Evolutionary conservation across 1,139 yeast genomes (phyloP).

Genomic region (Debaryomyces subglobosus): DNA sequence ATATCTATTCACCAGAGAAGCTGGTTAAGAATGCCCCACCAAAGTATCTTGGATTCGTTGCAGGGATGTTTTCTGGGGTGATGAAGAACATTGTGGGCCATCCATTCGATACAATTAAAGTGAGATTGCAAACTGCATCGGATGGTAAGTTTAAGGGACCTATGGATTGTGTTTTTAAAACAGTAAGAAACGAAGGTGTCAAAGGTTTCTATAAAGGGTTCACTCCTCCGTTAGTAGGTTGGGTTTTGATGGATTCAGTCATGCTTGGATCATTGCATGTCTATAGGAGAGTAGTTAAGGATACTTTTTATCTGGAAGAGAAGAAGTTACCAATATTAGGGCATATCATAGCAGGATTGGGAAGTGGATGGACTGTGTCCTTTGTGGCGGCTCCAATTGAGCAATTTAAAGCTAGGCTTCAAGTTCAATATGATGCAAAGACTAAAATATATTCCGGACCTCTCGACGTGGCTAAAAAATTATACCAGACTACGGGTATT

Average conservation of each 20-base stretch:
- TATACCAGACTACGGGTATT: constrained; percentile 62
- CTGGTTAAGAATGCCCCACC: constrained; percentile 39
- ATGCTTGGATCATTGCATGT: constrained; percentile 86
- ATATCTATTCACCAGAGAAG: constrained; percentile 11
- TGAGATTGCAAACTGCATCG: constrained; percentile 80
- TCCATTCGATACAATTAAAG: constrained; percentile 91
- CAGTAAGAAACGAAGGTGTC: constrained; percentile 72
- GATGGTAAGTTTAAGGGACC: constrained; percentile 77
- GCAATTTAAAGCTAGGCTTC: constrained; percentile 83
- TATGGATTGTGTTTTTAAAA: constrained; percentile 74
- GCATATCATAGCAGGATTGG: constrained; percentile 71
- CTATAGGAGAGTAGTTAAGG: constrained; percentile 69
- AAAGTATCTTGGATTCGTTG: constrained; percentile 74
- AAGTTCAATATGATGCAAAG: constrained; percentile 83
- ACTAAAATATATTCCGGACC: constrained; percentile 78
- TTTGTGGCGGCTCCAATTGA: constrained; percentile 95
- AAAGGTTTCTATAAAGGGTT: constrained; percentile 85
- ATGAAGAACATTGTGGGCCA: constrained; percentile 90
- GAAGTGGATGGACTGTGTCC: constrained; percentile 92
- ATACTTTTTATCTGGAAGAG: constrained; percentile 59
- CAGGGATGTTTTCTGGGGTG: constrained; percentile 86
- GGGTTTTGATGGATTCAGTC: constrained; percentile 90
- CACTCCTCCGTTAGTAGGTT: constrained; percentile 89
- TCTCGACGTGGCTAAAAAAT: constrained; percentile 63
- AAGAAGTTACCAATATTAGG: constrained; percentile 71